A percentile compares a stretch with the other conserved stretches of the same genome.
Conservation (phyloP, 1,284 basidiomycete genomes). For the Nidula niveotomentosa region DNA sequence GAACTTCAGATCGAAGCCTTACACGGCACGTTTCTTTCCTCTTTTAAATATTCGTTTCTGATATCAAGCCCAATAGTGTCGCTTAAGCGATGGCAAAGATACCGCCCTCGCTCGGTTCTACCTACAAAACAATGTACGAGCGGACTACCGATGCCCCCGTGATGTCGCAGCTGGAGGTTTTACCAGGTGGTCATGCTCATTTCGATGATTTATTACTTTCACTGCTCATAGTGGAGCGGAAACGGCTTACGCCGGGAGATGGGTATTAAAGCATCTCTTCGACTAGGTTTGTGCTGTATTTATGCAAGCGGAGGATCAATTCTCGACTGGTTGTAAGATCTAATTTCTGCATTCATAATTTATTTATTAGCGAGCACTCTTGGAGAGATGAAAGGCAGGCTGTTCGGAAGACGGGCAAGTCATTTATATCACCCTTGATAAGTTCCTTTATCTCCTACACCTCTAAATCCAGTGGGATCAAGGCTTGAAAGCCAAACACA, state of each 20-base stretch:
- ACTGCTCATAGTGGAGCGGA: slow-evolving; percentile 11
- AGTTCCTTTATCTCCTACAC: too few species aligned
- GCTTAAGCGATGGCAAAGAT: neutral
- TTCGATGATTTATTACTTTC: slow-evolving; percentile 10
- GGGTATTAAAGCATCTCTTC: neutral
- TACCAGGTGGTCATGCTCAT: slow-evolving; percentile 7
- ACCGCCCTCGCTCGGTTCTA: neutral
- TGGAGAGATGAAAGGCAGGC: too few species aligned
- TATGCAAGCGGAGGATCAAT: neutral
- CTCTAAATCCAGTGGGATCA: too few species aligned
- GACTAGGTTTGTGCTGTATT: neutral
- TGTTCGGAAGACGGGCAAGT: too few species aligned
- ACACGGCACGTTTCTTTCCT: neutral
- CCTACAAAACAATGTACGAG: neutral
- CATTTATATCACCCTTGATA: too few species aligned
- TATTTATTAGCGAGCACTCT: too few species aligned
- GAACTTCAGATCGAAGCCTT: neutral
- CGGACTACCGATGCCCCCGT: neutral
- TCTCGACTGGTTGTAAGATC: too few species aligned
- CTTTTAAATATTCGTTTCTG: neutral
- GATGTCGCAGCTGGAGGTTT: slow-evolving; percentile 8
- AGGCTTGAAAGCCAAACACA: too few species aligned
- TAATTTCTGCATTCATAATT: too few species aligned
- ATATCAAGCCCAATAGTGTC: neutral
- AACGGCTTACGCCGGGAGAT: slow-evolving; percentile 5